Conservation (phyloP, 805 yeast genomes). For the Zygotorulaspora florentina region DNA sequence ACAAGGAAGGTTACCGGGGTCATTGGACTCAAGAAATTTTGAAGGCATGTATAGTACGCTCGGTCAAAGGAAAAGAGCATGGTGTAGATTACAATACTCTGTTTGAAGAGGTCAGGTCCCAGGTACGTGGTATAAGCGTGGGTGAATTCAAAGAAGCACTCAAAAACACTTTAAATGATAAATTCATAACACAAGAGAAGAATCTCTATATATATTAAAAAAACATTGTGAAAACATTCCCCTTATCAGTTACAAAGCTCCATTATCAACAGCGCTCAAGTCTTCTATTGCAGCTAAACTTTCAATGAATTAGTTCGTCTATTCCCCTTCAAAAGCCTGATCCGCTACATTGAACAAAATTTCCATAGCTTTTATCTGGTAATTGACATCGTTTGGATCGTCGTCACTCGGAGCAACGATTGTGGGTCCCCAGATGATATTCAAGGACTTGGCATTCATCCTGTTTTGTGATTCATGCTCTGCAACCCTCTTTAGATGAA, state of each 20-base stretch:
- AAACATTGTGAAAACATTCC: not conserved
- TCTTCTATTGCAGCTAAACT: no score
- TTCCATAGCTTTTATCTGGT: constrained; percentile 74
- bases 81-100: constrained; percentile 15
- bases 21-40: constrained; percentile 30
- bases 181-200: constrained; percentile 7
- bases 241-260: not conserved
- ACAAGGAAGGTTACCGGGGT: constrained; percentile 24
- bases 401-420: constrained; percentile 64
- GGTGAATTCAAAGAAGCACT: constrained; percentile 35
- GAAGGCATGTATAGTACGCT: constrained; percentile 26
- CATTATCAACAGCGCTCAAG: no score
- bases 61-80: constrained; percentile 17
- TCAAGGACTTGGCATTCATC: constrained; percentile 77
- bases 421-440: constrained; percentile 95
- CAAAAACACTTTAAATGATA: constrained; percentile 10
- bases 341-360: constrained; percentile 79
- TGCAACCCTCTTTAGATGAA: constrained; percentile 77
- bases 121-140: constrained; percentile 26
- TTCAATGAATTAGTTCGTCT: not conserved
- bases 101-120: constrained; percentile 11
- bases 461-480: constrained; percentile 59
- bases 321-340: constrained; percentile 71
- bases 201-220: constrained; percentile 7
- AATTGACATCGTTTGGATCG: constrained; percentile 68